Base-by-base conservation (phyloP, 2,329 filamentous ascomycete species). In the Nemania sp. region DNA sequence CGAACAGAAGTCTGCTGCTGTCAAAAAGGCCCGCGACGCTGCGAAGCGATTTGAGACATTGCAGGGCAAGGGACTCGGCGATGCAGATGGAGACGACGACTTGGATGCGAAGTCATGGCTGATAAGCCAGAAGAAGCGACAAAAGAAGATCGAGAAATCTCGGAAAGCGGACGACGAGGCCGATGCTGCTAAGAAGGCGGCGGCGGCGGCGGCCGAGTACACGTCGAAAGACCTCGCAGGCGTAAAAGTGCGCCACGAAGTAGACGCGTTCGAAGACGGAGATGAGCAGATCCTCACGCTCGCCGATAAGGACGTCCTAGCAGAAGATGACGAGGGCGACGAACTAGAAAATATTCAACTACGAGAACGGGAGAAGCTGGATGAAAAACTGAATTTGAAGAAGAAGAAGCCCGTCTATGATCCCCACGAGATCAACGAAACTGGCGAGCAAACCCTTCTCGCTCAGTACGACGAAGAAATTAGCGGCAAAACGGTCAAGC, bases 381-480 rank as follows among this genome's bases (percentile, higher is more conserved):
- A 83, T 39, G 90, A 97, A 65, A 87, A 83, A 62, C 75, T 97
- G 11, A 86, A 94, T 36, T 74, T 92, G 34, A 96, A 97, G 77
- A 97, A 96, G 80, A 91, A 91, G 72, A 90, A 88, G 68, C 87
- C 88, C 0, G 86, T 86, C 1, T 99, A 99, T 71, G 90, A 99
- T 64, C 92, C 93, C 0, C 87, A 90, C 57, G 85, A 87, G 52
- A 77, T 86, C 28, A 86, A 88, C 39, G 80, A 85, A 23, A 81
- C 81, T 20, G 86, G 82, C 11, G 77, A 86, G 53, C 80, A 80
- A 15, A 81, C 81, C 5, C 85, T 99, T 20, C 75, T 99, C 36
- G 84, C 89, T 12, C 93, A 99, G 64, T 99, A 99, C 67, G 94
- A 97, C 64, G 94, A 97, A 60, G 93, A 96, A 67, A 95, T 97